Percentiles rank a stretch among this genome's conserved stretches.
phyloP scores from a whole-genome alignment of 768 basidiomycete species.

The Leccinum variicolor region DNA sequence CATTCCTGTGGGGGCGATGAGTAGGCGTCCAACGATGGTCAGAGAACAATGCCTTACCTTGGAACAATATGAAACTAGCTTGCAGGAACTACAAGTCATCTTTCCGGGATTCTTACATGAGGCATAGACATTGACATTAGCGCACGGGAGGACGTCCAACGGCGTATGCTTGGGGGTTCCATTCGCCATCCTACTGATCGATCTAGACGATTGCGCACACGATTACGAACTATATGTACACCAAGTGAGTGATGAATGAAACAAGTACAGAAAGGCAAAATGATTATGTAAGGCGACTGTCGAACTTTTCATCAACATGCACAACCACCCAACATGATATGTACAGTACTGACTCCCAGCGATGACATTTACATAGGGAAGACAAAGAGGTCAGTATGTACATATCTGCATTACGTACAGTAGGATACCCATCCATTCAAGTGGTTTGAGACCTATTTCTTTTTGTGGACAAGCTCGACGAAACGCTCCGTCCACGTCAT shows the following conservation, averaged over 20 bases:
- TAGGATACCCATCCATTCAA: neutral
- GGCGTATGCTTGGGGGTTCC: conserved; percentile 21
- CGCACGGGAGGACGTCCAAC: conserved; percentile 33
- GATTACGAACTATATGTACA: too few relatives aligned
- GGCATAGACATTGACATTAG: conserved; percentile 28
- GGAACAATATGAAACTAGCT: conserved; percentile 45
- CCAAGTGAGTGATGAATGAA: too few relatives aligned
- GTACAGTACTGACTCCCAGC: too few relatives aligned
- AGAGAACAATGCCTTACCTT: conserved; percentile 12
- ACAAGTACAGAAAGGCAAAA: too few relatives aligned
- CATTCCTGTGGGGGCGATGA: conserved; percentile 31
- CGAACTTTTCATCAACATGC: too few relatives aligned
- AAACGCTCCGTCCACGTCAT: conserved; percentile 27
- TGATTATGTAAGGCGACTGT: too few relatives aligned
- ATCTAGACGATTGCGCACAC: too few relatives aligned
- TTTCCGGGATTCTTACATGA: conserved; percentile 32
- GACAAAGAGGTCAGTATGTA: too few relatives aligned
- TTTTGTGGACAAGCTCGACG: conserved; percentile 18
- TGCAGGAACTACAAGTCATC: conserved; percentile 30
- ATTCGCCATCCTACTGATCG: conserved; percentile 1
- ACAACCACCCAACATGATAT: too few relatives aligned
- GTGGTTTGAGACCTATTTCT: neutral
- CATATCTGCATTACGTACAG: neutral
- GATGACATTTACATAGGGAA: too few relatives aligned
- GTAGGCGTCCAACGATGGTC: neutral